Evolutionary conservation across 257 asterid species (phyloP), one percentile per base, ranked within the genome.

Genomic region (Perilla frutescens): DNA sequence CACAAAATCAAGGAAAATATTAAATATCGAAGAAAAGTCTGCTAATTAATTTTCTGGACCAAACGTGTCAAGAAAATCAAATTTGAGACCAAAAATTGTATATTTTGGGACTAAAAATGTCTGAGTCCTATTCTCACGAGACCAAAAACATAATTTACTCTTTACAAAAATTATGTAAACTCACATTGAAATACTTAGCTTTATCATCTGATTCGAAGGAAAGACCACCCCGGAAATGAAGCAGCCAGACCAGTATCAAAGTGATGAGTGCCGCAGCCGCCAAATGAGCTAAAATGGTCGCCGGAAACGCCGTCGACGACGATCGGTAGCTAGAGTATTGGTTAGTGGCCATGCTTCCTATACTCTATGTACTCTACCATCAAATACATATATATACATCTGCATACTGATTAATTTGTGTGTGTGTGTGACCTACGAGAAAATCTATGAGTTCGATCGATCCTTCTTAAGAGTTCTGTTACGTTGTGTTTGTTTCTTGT

Each of bases 171-270:
- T 3, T 60, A 5, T 0, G 12, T 43, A 76, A 3, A 8, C 61
- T 81, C 71, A 84, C 96, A 72, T 89, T 89, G 77, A 89, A 89
- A 48, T 87, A 85, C 85, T 87, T 85, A 41, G 9, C 34, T 32
- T 87, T 85, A 51, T 54, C 39, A 39, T 36, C 66, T 5, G 92
- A 81, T 20, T 69, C 56, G 77, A 87, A 84, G 45, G 91, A 84
- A 55, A 85, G 49, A 5, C 96, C 96, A 6, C 79, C 85, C 12
- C 87, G 73, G 74, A 89, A 89, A n/a, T 85, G 86, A 7, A 89
- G 72, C 36, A 89, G 87, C 96, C 96, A 89, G 34, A 87, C 82
- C 11, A 87, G 83, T 10, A 85, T 54, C 50, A 89, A 82, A 43
- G 63, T 62, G 36, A 62, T 40, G 20, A 84, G 37, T 4, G 89